Conservation (phyloP, 208 protist genomes). For the Trypanosoma grayi region DNA sequence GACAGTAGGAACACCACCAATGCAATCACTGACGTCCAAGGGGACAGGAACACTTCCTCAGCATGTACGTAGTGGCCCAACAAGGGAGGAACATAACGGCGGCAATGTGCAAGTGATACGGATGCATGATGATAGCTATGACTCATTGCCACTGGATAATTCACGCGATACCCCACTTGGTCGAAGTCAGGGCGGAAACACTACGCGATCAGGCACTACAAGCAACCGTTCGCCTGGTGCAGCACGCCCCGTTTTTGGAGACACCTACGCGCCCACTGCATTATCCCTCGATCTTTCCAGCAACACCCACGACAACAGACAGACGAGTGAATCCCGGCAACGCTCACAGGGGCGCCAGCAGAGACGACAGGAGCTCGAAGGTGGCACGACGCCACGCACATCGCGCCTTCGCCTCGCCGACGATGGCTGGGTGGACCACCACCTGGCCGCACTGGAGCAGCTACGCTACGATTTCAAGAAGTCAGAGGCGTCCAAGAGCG, state of each 20-base stretch:
- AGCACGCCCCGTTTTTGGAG: not conserved
- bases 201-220: not conserved
- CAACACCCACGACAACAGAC: not conserved
- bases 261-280: not conserved
- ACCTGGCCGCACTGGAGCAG: conserved; percentile 30
- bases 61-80: not conserved
- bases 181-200: not conserved
- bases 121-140: not conserved
- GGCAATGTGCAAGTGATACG: not conserved
- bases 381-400: conserved; percentile 6
- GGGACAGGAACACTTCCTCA: not conserved
- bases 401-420: conserved; percentile 6
- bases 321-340: not conserved
- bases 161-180: not conserved
- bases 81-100: not conserved
- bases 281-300: not conserved
- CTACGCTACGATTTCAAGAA: conserved; percentile 32
- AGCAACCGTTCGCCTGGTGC: not conserved
- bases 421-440: conserved; percentile 25
- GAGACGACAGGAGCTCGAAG: not conserved
- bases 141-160: not conserved
- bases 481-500: conserved; percentile 18
- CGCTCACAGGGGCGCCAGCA: not conserved
- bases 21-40: not conserved
- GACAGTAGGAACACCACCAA: not conserved